phyloP scores from a whole-genome alignment of 1,284 basidiomycete species.

The Boletus sp. region DNA sequence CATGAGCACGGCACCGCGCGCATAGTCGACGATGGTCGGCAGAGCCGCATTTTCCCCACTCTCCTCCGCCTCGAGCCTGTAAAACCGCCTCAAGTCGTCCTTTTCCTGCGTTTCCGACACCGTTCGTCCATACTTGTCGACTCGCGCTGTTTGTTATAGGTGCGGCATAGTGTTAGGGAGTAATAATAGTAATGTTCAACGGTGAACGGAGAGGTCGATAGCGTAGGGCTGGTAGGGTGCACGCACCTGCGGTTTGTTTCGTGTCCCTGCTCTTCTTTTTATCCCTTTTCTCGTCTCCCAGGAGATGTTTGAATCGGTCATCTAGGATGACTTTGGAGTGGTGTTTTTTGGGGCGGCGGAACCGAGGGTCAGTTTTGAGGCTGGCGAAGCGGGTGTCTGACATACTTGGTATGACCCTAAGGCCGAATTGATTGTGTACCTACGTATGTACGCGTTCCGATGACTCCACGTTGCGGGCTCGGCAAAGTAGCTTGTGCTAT shows the following conservation, averaged over 20 bases:
- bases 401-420: no score
- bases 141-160: conserved; percentile 55
- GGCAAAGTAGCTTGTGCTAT: background rate
- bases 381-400: conserved; percentile 84
- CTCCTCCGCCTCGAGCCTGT: conserved; percentile 61
- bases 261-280: conserved; percentile 39
- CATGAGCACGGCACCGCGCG: conserved; percentile 82
- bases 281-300: conserved; percentile 47
- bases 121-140: conserved; percentile 90
- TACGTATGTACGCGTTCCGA: no score
- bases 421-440: no score
- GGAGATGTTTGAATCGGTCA: conserved; percentile 87
- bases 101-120: conserved; percentile 66
- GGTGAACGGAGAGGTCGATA: background rate
- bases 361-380: conserved; percentile 89
- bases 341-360: conserved; percentile 79
- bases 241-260: conserved; percentile 37
- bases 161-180: background rate
- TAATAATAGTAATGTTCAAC: background rate
- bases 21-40: conserved; percentile 67
- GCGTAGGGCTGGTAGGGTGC: background rate
- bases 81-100: conserved; percentile 80
- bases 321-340: conserved; percentile 86
- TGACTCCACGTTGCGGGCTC: background rate
- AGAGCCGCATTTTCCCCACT: conserved; percentile 32